Evolutionary conservation across 108 stramenopile species (phyloP), one percentile per base, ranked within the genome.

Genomic region (Nannochloropsis gaditana): DNA sequence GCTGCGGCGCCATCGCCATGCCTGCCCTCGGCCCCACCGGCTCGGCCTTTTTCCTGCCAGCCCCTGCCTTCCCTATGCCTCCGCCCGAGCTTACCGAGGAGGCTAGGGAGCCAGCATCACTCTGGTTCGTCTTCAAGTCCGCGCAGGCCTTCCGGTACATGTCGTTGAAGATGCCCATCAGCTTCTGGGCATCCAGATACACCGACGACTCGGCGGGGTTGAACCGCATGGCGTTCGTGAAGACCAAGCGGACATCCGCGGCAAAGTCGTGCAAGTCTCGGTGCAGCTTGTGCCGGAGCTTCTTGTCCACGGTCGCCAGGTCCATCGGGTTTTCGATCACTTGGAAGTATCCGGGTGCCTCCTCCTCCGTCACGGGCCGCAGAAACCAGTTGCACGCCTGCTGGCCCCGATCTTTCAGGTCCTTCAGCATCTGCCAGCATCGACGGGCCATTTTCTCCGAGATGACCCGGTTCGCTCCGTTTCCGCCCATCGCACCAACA

Each of bases 321-420:
- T 81, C 80, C 80, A 81, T 81, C 80, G 80, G 80, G 21, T 81
- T 81, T 41, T 81, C 41, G 31, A 81, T 81, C 5, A 81, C 11
- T n/a, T 5, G 19, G 9, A 81, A 81, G 80, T 81, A 81, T 11
- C 80, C 80, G 21, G 80, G 80, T 2, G 80, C 80, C 41, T 41
- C 41, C 80, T 19, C 80, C 31, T 81, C 80, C 21, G 80, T 81
- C 17, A 81, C 80, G 5, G 80, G 80, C n/a, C 41, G 11, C 80
- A 81, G 11, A 42, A 81, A 81, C 59, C 59, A 73, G n/a, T 73
- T 73, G 19, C 15, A 73, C 15, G 19, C n/a, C 15, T 73, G 59
- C 59, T 15, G n/a, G 2, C 59, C 59, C 59, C 59, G 15, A n/a
- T 73, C 59, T n/a, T n/a, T 73, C 59, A 73, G n/a, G 59, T 73